phyloP scores from a whole-genome alignment of 345 rosid genomes.

The Hevea brasiliensis region DNA sequence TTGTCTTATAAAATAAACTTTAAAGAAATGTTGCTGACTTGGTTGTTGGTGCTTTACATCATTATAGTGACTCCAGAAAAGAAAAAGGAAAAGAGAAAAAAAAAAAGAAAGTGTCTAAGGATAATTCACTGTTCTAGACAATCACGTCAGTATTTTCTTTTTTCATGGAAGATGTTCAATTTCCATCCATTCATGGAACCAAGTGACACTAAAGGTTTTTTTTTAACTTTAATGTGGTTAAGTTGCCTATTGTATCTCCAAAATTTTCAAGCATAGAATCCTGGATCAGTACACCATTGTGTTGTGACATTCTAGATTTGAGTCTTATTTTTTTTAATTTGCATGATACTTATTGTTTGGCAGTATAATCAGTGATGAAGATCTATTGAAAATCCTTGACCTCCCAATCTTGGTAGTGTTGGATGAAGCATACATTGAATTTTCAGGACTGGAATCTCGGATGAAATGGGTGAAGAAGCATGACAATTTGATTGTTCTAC shows the following conservation, averaged over 20 bases:
- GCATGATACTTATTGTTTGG: conserved; percentile 3
- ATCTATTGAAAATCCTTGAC: conserved; percentile 69
- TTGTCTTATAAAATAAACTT: not conserved
- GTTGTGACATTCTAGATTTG: no score
- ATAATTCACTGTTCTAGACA: not conserved
- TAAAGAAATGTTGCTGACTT: not conserved
- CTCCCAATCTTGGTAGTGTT: conserved; percentile 86
- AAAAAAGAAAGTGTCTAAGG: no score
- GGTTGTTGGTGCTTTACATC: not conserved
- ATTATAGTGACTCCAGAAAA: no score
- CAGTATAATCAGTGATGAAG: conserved; percentile 80
- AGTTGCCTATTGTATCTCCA: no score
- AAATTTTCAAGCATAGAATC: no score
- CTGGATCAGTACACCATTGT: no score
- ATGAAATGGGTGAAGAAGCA: conserved; percentile 95
- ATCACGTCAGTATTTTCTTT: not conserved
- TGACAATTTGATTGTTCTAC: conserved; percentile 86
- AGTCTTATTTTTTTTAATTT: conserved; percentile 7
- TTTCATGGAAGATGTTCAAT: no score
- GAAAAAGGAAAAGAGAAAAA: no score
- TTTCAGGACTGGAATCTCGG: conserved; percentile 75
- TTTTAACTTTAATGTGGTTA: no score
- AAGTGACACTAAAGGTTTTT: no score
- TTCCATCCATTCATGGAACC: no score
- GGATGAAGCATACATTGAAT: conserved; percentile 94